Evolutionary conservation across 225 moss, liverwort and hornwort genomes (phyloP).

Genomic region (Pseudoscleropodium purum): DNA sequence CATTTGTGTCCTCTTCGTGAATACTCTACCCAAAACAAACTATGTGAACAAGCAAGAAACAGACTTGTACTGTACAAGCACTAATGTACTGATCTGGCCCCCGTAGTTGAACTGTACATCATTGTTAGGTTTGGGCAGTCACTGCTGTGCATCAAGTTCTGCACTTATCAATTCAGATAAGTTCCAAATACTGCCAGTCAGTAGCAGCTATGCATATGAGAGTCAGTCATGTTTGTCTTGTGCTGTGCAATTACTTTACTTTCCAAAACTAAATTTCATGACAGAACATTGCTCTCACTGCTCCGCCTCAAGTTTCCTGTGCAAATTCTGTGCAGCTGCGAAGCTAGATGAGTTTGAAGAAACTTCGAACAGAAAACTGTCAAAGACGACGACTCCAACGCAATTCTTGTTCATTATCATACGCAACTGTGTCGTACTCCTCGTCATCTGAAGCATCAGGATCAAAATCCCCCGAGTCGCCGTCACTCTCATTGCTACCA

Average conservation of each 20-base stretch:
- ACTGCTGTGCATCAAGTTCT: neutral
- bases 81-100: neutral
- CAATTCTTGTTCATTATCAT: constrained; percentile 43
- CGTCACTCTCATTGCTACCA: constrained; percentile 24
- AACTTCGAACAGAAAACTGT: neutral
- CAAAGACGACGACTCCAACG: constrained; percentile 38
- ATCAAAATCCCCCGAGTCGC: constrained; percentile 23
- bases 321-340: neutral
- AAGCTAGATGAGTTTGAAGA: neutral
- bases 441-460: constrained; percentile 41
- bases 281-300: neutral
- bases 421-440: constrained; percentile 62
- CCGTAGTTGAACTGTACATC: neutral
- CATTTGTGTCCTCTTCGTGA: neutral
- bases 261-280: neutral
- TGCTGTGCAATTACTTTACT: neutral
- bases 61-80: neutral
- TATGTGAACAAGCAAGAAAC: neutral
- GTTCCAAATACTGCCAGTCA: neutral
- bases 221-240: neutral
- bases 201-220: neutral
- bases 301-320: neutral
- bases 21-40: neutral
- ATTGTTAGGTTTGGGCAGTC: neutral
- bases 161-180: neutral